Base-by-base conservation (phyloP, 179 eudicot genomes). In the Gypsophila paniculata region DNA sequence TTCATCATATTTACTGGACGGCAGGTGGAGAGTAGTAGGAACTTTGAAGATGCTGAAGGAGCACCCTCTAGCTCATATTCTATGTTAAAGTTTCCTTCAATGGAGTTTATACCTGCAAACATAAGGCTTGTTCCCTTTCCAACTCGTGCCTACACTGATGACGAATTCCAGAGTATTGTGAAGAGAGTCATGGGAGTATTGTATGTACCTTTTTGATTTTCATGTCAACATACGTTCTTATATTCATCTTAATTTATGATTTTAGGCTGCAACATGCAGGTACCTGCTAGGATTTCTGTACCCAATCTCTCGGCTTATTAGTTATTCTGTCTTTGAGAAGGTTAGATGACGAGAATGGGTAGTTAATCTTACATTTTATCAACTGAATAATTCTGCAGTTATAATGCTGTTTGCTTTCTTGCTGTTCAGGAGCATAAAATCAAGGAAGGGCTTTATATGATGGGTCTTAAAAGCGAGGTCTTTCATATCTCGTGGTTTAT, bases 381-480 rank as follows among this genome's bases (percentile, higher is more conserved):
- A 14, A 34, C 63, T 18, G 54, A 0, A 53, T 36, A 18, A 69
- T 17, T 38, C 51, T 32, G 38, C 44, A 54, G 48, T 36, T 55
- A 23, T 58, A 61, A 73, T 11, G 8, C 61, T 57, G 19, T 55
- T 19, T 76, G 48, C 68, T 23, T 77, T 69, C 46, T 77, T 71
- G 67, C 17, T 70, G 68, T 77, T 83, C 65, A 95, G 99, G 99
- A 95, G 74, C 91, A 84, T 74, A 95, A 93, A 83, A 95, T 95
- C 76, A 89, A 87, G 83, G 98, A 95, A 75, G 99, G 99, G 78
- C 97, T 95, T 73, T 87, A 84, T 86, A 95, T 95, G 97, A 95
- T 95, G 98, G 99, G 99, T 75, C 93, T 95, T 55, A 89, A 83
- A 75, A 88, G 84, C 73, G 92, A 85, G 81, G 84, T 90, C 74